Evolutionary conservation across 768 basidiomycete species (phyloP), one percentile per base, ranked within the genome.

Genomic region (Suillus discolor): DNA sequence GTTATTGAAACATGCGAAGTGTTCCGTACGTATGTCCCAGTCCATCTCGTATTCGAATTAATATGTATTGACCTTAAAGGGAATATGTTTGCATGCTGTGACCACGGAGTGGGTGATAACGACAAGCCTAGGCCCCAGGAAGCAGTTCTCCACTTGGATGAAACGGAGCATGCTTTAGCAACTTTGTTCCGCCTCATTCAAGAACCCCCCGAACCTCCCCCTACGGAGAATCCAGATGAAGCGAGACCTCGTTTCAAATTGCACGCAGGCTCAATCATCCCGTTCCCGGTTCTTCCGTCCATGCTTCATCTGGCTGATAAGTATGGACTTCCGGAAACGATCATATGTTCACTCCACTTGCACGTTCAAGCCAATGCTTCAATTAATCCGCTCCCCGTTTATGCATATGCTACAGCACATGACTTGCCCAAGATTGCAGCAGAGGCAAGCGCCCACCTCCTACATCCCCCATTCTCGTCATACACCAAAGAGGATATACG

Each of bases 1-100:
- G 82, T 83, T 25, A 77, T 91, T 66, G 74, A 75, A 57, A 80
- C 77, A 62, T 90, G 89, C 71, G 82, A 86, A 70, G 84, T 90
- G 65, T 91, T 92, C 69, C 78, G 90, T 90, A 75, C 78, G 90
- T 90, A 75, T 64, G 87, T 77, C 23, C 18, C 54, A 42, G 41
- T 69, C 62, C 36, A 28, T 6, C 59, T 51, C 41, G 39, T 16
- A 47, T 13, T 23, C 47, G 12, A 41, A 4, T 20, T 42, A 28
- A 60, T 42, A 12, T 44, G 3, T 11, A 38, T 38, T 38, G 36
- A 28, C 25, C 60, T 66, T 71, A 13, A 72, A 91, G 90, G 82
- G 34, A 83, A 89, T 71, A 91, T 92, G 90, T 91, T 92, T 73
- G 76, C 80, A 31, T 83, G 83, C 67, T 89, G 89, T 67, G 83